A percentile compares a stretch with the other conserved stretches of the same genome.
These are phyloP conservation scores for Globisporangium cystogenes DNA, from an alignment of 352 stramenopile genomes.

Conservation along the genomic window DNA sequence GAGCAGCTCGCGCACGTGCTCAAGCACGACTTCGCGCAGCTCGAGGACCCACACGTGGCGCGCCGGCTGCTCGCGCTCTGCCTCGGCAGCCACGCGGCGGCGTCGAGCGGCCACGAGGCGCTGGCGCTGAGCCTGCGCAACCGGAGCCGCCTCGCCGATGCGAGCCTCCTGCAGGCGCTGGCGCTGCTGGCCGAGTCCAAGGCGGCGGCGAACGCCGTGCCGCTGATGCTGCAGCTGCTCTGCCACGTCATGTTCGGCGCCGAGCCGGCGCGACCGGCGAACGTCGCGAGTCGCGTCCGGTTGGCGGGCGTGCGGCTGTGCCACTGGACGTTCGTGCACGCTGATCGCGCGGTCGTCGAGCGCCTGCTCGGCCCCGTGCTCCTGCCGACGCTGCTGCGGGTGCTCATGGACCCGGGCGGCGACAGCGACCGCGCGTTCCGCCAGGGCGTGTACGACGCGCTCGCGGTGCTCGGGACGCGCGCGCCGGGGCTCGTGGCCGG, in stretches of 20 bases:
- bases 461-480: conserved; percentile 39
- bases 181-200: conserved; percentile 45
- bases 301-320: conserved; percentile 52
- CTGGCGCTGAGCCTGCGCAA: conserved; percentile 38
- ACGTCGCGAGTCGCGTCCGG: conserved; percentile 56
- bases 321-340: conserved; percentile 56
- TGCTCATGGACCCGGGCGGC: conserved; percentile 53
- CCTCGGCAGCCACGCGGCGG: conserved; percentile 54
- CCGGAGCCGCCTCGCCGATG: conserved; percentile 42
- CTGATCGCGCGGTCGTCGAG: conserved; percentile 29
- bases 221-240: conserved; percentile 61
- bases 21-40: conserved; percentile 46
- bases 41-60: conserved; percentile 36
- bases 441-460: conserved; percentile 54
- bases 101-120: conserved; percentile 31
- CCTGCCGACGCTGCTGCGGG: conserved; percentile 54
- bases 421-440: conserved; percentile 56
- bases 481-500: conserved; percentile 32
- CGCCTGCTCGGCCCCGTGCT: conserved; percentile 61
- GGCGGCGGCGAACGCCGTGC: conserved; percentile 45
- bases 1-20: conserved; percentile 54
- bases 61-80: conserved; percentile 41
- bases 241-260: conserved; percentile 76
- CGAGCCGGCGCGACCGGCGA: conserved; percentile 34
- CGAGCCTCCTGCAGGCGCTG: conserved; percentile 51